Evolutionary conservation across 108 stramenopile genomes (phyloP).

Genomic region (Skeletonema menzelii): DNA sequence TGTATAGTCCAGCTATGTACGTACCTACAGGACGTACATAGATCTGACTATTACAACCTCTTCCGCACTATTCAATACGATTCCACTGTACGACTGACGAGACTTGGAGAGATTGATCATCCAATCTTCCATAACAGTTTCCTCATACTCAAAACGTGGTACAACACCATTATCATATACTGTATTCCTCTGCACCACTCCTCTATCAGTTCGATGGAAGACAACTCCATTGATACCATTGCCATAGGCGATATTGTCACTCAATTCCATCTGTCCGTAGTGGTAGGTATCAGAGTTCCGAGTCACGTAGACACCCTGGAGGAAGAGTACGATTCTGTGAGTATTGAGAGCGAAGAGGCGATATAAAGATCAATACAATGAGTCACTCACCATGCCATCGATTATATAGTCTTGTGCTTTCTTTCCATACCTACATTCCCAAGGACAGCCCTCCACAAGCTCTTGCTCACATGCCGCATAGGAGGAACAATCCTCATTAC

Average conservation of each 20-base stretch:
- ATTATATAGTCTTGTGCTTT: slow-evolving; percentile 28
- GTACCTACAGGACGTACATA: too few species aligned
- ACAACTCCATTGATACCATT: slow-evolving; percentile 42
- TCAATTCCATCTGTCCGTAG: slow-evolving; percentile 22
- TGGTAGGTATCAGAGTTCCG: slow-evolving; percentile 21
- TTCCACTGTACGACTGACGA: slow-evolving; percentile 26
- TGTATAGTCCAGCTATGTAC: too few species aligned
- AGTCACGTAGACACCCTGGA: slow-evolving; percentile 19
- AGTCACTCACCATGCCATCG: slow-evolving; percentile 16
- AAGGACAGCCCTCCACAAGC: slow-evolving; percentile 17
- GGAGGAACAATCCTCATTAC: slow-evolving; percentile 6
- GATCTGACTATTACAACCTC: too few species aligned
- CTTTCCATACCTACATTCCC: slow-evolving; percentile 22
- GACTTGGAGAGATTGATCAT: slow-evolving; percentile 9
- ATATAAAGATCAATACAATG: too few species aligned
- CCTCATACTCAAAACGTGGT: slow-evolving; percentile 14
- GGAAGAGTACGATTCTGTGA: too few species aligned
- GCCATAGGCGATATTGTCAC: slow-evolving; percentile 14
- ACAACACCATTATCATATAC: slow-evolving; percentile 34
- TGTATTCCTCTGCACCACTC: slow-evolving; percentile 11
- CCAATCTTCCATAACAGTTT: slow-evolving; percentile 15
- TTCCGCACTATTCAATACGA: slow-evolving; percentile 28
- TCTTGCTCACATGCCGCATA: slow-evolving; percentile 17
- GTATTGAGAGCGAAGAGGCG: too few species aligned
- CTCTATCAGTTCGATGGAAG: slow-evolving; percentile 30